Base-by-base conservation (phyloP, 2,329 filamentous ascomycete genomes). In the Neophaeococcomyces aloes region DNA sequence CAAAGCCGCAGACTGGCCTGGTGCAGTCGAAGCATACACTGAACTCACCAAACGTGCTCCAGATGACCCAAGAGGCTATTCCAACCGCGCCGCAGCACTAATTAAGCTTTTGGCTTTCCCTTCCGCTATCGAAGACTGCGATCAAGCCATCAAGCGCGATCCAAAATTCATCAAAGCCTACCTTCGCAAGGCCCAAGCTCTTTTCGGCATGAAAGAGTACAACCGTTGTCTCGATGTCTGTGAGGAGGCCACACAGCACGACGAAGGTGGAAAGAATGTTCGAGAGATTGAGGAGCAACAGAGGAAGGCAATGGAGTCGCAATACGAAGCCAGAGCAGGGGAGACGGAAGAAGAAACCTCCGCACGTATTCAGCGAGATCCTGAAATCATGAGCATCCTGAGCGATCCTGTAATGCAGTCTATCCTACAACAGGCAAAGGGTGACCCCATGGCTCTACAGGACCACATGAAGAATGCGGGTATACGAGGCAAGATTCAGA, bases 31-130 rank as follows among this genome's bases (percentile, higher is more conserved):
- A 34, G 86, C 89, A 1, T 98, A 98, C 71, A 78, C 74, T 1
- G 91, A 98, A 70, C 95, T 96, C 88, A 83, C 83, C 65, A 95
- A 95, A 76, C 87, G 91, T 46, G 83, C 86, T 0, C 91, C 93
- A 4, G 76, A 93, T 1, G 91, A 98, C 60, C 82, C 91, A 31
- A 81, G 93, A 56, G 89, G 91, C 33, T 98, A 91, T 75, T 93
- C 85, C 62, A 98, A 98, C 75, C 87, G 91, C 56, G 91, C 91
- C 5, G 91, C 91, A 3, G 93, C 91, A 35, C 86, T 96, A 59
- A 84, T 95, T 68, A 98, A 98, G 72, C 76, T 98, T 33, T 84
- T 98, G 58, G 85, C 88, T 55, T 94, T 98, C 72, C 91, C 91
- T 5, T 85, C 82, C 53, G 93, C 91, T 1, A 79, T 98, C 30